Evolutionary conservation across 495 filamentous ascomycete species (phyloP).

Genomic region (Podospora pseudopauciseta): DNA sequence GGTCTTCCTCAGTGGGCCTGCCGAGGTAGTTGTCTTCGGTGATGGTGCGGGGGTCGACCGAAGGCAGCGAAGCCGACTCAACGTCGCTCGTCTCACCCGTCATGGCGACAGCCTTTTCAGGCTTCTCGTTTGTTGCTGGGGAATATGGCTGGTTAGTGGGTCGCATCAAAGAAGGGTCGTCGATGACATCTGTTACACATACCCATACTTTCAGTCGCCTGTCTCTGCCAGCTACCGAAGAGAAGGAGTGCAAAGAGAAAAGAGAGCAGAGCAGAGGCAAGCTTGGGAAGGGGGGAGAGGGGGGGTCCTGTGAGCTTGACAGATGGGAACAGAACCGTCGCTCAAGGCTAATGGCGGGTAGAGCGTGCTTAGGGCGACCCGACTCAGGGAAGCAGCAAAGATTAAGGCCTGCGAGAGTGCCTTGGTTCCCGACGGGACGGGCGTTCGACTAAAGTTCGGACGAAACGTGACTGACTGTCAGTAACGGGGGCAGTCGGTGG

Average conservation of each 20-base stretch:
- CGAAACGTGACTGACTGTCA: neutral
- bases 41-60: conserved; percentile 4
- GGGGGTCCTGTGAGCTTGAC: neutral
- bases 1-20: conserved; percentile 57
- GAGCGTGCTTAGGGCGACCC: neutral
- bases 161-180: neutral
- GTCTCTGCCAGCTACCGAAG: neutral
- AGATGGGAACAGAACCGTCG: neutral
- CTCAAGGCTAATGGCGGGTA: neutral
- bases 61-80: neutral
- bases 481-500: neutral
- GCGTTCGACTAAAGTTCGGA: neutral
- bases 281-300: too few species aligned
- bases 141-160: neutral
- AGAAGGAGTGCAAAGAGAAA: neutral
- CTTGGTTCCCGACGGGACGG: neutral
- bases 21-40: conserved; percentile 44
- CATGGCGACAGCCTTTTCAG: neutral
- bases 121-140: neutral
- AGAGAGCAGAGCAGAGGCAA: neutral
- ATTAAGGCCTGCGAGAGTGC: neutral
- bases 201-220: neutral
- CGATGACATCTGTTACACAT: neutral
- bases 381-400: too few species aligned
- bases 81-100: neutral